Evolutionary conservation across 2,329 filamentous ascomycete species (phyloP).

Genomic region (Periconia macrospinosa): DNA sequence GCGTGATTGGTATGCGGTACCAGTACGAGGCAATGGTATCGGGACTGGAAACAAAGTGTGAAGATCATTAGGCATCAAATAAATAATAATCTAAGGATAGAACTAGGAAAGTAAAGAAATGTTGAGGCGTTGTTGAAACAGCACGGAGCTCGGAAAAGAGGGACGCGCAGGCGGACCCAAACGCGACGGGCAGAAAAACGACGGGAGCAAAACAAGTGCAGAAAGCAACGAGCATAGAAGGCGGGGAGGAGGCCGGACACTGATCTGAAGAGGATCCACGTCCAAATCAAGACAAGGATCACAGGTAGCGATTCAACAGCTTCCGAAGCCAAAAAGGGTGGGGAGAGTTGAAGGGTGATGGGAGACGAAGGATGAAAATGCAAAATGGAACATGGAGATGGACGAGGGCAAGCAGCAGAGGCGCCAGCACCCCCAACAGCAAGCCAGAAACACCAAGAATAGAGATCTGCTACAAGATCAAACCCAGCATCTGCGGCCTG

Average conservation of each 20-base stretch:
- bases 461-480: constrained; percentile 2
- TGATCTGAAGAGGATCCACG: not conserved
- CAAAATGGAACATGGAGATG: not conserved
- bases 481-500: constrained; percentile 4
- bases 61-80: not conserved
- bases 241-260: not conserved
- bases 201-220: constrained; percentile 1
- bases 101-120: constrained; percentile 2
- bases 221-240: not conserved
- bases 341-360: not conserved
- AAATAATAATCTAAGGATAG: not conserved
- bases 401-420: constrained; percentile 1
- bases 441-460: constrained; percentile 2
- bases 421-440: constrained; percentile 23
- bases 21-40: not conserved
- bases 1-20: not conserved
- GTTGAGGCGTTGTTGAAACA: constrained; percentile 28
- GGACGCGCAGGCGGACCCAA: constrained; percentile 14
- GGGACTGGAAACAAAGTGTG: not conserved
- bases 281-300: not conserved
- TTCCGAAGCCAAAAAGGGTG: not conserved
- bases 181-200: constrained; percentile 8
- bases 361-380: not conserved
- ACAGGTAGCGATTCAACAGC: constrained; percentile 1
- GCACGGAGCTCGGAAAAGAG: constrained; percentile 10